Evolutionary conservation across 441 rosid genomes (phyloP), one percentile per base, ranked within the genome.

Genomic region (Mallotus repandus): DNA sequence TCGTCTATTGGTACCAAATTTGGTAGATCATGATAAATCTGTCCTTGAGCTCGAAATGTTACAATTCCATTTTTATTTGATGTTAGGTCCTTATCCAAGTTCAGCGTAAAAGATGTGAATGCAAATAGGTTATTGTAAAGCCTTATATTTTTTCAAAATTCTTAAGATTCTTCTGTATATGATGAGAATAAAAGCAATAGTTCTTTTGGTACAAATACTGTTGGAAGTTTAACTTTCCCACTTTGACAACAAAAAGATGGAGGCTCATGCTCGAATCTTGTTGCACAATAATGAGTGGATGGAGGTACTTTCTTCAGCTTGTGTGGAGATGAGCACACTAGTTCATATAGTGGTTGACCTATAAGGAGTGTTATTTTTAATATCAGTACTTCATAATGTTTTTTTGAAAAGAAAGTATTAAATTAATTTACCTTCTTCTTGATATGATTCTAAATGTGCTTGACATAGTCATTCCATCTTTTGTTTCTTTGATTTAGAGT

Each of bases 11-110:
- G 63, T 21, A 55, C 0, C 0, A 69, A 16, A 50, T 21, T 0
- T 14, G 35, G 72, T 11, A 56, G 58, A 55, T 69, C n/a, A 69
- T 69, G 72, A 38, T 69, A 69, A n/a, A 69, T 41, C 18, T 68
- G 25, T 53, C 71, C 16, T 32, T 52, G n/a, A 6, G 71, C 71
- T 68, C n/a, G 0, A 53, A 68, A 68, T 6, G 46, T 35, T 1
- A 15, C 53, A 0, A 68, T 7, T 35, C 71, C 25, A 6, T 22
- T 46, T 2, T 2, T 46, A 0, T 29, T 13, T 14, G 10, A 19
- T 4, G 21, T 9, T 2, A 67, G 58, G 0, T 67, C 59, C 18
- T 29, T 50, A 18, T 67, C 54, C 9, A 25, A 52, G 0, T 7
- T 32, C 1, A 68, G 62, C 15, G n/a, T 62, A 1, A 55, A 69